phyloP scores from a whole-genome alignment of 2,329 filamentous ascomycete species.

The Epichloe uncinata region DNA sequence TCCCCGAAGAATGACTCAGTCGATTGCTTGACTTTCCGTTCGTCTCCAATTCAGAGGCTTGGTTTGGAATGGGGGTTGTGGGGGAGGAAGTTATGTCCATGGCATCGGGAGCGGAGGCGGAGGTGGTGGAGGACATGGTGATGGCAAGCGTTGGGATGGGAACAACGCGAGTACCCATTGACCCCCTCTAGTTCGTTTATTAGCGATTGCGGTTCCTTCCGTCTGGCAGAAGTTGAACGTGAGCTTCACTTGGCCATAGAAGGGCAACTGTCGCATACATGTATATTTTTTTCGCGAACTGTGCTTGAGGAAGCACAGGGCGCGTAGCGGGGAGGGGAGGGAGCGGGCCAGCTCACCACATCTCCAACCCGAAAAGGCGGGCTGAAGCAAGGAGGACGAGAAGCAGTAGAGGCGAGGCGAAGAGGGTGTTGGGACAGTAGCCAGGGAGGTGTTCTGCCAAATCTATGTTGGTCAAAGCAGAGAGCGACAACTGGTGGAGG shows the following conservation, averaged over 20 bases:
- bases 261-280: slow-evolving; percentile 1
- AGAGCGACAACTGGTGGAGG: neutral
- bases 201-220: neutral
- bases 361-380: slow-evolving; percentile 3
- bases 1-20: slow-evolving; percentile 23
- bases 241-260: neutral
- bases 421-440: neutral
- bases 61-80: slow-evolving; percentile 29
- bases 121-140: slow-evolving; percentile 44
- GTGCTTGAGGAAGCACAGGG: neutral
- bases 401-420: neutral
- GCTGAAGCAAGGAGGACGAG: neutral
- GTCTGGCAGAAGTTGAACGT: neutral
- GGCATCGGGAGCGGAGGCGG: slow-evolving; percentile 44
- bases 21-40: slow-evolving; percentile 24
- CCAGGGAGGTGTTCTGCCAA: neutral
- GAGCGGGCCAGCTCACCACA: slow-evolving; percentile 6
- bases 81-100: slow-evolving; percentile 48
- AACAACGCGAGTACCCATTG: slow-evolving; percentile 35
- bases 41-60: slow-evolving; percentile 28
- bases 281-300: neutral
- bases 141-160: slow-evolving; percentile 44
- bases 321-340: neutral
- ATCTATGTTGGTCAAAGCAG: too few species aligned
- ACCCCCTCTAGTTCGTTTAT: slow-evolving; percentile 1